phyloP scores from a whole-genome alignment of 2,329 filamentous ascomycete species.

The Parafenestella ontariensis region DNA sequence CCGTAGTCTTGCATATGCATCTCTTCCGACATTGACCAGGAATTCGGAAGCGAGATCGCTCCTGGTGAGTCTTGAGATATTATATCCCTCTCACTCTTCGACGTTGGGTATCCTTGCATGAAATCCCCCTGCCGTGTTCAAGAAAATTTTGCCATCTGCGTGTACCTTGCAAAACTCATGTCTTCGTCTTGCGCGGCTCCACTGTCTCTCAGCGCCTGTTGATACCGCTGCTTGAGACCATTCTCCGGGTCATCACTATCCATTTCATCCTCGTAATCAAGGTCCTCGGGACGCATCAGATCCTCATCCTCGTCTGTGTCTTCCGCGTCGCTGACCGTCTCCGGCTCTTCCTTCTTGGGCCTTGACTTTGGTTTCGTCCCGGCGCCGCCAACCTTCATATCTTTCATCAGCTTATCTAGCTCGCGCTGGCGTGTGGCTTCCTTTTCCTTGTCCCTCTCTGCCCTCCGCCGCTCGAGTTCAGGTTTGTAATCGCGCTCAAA shows the following conservation, averaged over 20 bases:
- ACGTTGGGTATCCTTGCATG: constrained; percentile 14
- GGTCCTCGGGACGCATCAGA: constrained; percentile 58
- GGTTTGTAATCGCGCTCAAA: constrained; percentile 91
- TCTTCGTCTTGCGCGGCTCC: constrained; percentile 53
- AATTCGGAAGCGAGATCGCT: constrained; percentile 18
- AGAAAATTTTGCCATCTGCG: constrained; percentile 48
- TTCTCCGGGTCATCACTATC: constrained; percentile 64
- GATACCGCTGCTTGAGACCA: constrained; percentile 77
- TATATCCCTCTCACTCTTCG: background rate
- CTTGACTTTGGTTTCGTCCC: constrained; percentile 43
- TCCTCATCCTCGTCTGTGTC: constrained; percentile 63
- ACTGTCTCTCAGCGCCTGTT: constrained; percentile 70
- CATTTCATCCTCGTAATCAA: constrained; percentile 61
- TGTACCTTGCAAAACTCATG: constrained; percentile 60
- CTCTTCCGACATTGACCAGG: constrained; percentile 16
- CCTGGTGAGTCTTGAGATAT: background rate
- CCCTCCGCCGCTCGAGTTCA: constrained; percentile 80
- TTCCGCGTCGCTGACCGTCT: constrained; percentile 60
- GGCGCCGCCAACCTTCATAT: constrained; percentile 70
- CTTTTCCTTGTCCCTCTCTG: constrained; percentile 79
- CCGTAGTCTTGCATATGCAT: constrained; percentile 8
- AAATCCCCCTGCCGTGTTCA: constrained; percentile 23
- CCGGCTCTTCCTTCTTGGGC: constrained; percentile 53
- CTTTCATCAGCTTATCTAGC: constrained; percentile 91
- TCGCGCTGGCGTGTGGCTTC: constrained; percentile 76